Percentiles rank a stretch among this genome's conserved stretches.
Evolutionary conservation across 352 stramenopile species (phyloP).

Genomic region (Phytophthora pinifolia): DNA sequence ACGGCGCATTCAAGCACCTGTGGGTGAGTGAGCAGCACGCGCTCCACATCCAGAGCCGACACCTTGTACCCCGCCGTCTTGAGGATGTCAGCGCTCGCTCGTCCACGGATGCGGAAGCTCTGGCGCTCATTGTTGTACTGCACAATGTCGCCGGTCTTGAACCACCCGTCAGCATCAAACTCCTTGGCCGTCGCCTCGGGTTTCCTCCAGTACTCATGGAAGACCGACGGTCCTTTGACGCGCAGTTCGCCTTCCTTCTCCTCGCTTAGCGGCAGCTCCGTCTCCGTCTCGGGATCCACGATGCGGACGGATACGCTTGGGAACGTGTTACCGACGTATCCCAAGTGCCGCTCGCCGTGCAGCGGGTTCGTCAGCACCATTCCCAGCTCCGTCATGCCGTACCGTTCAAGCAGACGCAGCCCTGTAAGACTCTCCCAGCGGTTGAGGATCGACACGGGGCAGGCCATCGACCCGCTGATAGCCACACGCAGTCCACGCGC

Average conservation of each 20-base stretch:
- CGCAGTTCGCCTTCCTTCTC: conserved; percentile 78
- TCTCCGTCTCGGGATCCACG: conserved; percentile 71
- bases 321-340: conserved; percentile 85
- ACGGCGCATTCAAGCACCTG: conserved; percentile 83
- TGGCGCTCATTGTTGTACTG: conserved; percentile 65
- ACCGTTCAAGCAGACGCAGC: conserved; percentile 85
- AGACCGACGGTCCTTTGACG: conserved; percentile 87
- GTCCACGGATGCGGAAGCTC: conserved; percentile 89
- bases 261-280: conserved; percentile 35
- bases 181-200: conserved; percentile 81
- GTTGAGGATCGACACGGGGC: conserved; percentile 75
- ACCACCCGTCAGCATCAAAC: conserved; percentile 88
- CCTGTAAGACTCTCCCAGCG: conserved; percentile 84
- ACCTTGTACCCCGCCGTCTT: conserved; percentile 93
- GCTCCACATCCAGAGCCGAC: conserved; percentile 91
- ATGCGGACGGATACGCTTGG: conserved; percentile 81
- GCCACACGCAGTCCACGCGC: conserved; percentile 46
- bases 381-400: conserved; percentile 92
- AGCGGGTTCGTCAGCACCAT: conserved; percentile 92
- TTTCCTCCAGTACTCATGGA: conserved; percentile 86
- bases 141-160: conserved; percentile 91
- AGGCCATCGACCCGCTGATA: conserved; percentile 87
- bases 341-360: conserved; percentile 63
- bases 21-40: conserved; percentile 79
- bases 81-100: conserved; percentile 91